Base-by-base conservation (phyloP, 768 basidiomycete species). In the Lyophyllum atratum region DNA sequence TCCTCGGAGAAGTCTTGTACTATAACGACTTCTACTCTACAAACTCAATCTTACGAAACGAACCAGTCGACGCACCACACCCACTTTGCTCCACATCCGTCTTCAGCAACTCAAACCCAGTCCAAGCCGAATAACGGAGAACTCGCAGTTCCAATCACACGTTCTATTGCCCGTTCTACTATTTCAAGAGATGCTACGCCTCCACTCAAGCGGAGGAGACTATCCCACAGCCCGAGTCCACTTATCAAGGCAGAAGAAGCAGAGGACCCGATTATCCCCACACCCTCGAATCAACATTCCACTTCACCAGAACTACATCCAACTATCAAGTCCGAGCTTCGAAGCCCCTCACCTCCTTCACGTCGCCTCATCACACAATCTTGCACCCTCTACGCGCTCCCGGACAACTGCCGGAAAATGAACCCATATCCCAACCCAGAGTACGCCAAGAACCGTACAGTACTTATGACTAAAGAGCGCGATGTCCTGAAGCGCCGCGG, bases 351-450 rank as follows among this genome's bases (percentile, higher is more conserved):
- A 33, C 14, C 58, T 6, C 65, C 62, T 12, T 49, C 49, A 0
- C 67, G 71, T 8, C 68, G 59, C 15, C 65, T 74, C n/a, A 55
- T 74, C 9, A 69, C 61, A 0, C 55, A 65, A 44, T 63, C 71
- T 4, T 69, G 69, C 44, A 61, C 58, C 11, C 64, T 70, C 52
- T 71, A 63, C 49, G 64, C 69, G 3, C 62, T 68, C 15, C 72
- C 72, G 5, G 55, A 58, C 0, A 56, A 60, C 22, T 74, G 72
- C 51, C 58, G 46, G 17, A 69, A 68, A 37, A 50, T 59, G 1
- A 49, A 61, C 43, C 43, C 57, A 4, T 37, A 55, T 17, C 64
- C 15, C n/a, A 46, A 60, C 15, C 43, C 58, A 12, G 50, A 60
- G 15, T 67, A 65, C 47, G 45, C 55, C 2, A 49, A 59, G 40